A percentile compares a stretch with the other conserved stretches of the same genome.
Evolutionary conservation across 345 rosid species (phyloP).

Genomic region (Citrus trifoliata): DNA sequence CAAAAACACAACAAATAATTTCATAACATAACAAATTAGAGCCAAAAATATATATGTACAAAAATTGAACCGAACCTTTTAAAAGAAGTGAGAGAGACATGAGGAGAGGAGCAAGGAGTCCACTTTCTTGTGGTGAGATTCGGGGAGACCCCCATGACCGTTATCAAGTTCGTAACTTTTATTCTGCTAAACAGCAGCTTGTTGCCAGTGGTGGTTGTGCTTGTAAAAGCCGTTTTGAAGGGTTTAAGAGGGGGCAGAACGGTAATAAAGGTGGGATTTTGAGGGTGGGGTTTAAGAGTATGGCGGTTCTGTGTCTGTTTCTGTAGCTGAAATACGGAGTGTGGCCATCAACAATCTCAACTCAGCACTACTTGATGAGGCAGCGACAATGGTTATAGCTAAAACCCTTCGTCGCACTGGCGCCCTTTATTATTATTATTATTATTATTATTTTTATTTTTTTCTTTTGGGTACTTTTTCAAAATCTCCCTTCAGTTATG

Average conservation of each 20-base stretch:
- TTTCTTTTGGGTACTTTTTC: too few relatives aligned
- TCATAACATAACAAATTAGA: not conserved
- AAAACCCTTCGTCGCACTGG: conserved; percentile 25
- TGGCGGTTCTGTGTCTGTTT: not conserved
- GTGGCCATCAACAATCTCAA: conserved; percentile 16
- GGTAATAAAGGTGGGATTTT: not conserved
- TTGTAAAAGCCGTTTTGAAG: conserved; percentile 12
- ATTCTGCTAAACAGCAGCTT: conserved; percentile 40
- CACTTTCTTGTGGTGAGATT: conserved; percentile 37
- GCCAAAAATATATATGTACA: too few relatives aligned
- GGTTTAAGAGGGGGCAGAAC: conserved; percentile 7
- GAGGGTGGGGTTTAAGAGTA: conserved; percentile 2
- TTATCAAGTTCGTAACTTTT: conserved; percentile 32
- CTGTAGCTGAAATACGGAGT: conserved; percentile 10
- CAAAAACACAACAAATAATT: not conserved
- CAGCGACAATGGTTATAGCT: not conserved
- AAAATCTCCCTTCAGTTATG: too few relatives aligned
- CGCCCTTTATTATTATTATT: not conserved
- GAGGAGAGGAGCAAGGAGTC: conserved; percentile 32
- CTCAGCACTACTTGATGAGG: not conserved
- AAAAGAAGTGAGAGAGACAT: conserved; percentile 15
- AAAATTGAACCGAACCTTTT: conserved; percentile 31
- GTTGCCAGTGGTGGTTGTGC: not conserved
- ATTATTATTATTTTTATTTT: too few relatives aligned
- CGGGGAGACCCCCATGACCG: conserved; percentile 64